phyloP scores from a whole-genome alignment of 768 basidiomycete species.

The Leccinellum albellum region DNA sequence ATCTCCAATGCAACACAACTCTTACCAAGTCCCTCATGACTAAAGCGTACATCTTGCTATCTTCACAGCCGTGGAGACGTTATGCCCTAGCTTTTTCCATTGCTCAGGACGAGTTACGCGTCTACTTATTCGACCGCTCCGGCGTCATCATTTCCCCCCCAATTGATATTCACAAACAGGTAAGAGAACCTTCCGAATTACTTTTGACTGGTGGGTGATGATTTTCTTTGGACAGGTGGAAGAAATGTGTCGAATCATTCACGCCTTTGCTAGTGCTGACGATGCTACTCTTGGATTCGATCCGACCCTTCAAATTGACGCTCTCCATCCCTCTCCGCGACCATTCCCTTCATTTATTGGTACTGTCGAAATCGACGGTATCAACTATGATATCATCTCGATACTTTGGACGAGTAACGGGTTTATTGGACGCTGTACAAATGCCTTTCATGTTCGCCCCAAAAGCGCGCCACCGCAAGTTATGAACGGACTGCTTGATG shows the following conservation, averaged over 20 bases:
- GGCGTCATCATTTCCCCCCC: background rate
- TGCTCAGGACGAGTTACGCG: background rate
- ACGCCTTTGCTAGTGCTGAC: background rate
- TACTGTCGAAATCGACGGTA: background rate
- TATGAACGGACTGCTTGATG: background rate
- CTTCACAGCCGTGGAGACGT: too few relatives aligned
- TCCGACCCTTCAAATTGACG: background rate
- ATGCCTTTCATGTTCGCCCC: background rate
- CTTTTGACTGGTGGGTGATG: too few relatives aligned
- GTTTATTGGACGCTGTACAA: background rate
- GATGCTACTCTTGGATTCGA: background rate
- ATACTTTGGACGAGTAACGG: background rate
- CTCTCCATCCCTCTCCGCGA: background rate
- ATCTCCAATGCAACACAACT: too few relatives aligned
- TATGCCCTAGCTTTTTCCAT: too few relatives aligned
- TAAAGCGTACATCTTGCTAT: too few relatives aligned
- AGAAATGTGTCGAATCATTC: background rate
- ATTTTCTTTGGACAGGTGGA: too few relatives aligned
- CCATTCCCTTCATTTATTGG: background rate
- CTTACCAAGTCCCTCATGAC: too few relatives aligned
- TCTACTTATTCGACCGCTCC: background rate
- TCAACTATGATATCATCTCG: background rate
- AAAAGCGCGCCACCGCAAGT: background rate
- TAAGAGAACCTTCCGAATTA: too few relatives aligned
- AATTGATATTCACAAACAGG: background rate